phyloP scores from a whole-genome alignment of 805 yeast genomes.

The Pichia thaimueangensis region DNA sequence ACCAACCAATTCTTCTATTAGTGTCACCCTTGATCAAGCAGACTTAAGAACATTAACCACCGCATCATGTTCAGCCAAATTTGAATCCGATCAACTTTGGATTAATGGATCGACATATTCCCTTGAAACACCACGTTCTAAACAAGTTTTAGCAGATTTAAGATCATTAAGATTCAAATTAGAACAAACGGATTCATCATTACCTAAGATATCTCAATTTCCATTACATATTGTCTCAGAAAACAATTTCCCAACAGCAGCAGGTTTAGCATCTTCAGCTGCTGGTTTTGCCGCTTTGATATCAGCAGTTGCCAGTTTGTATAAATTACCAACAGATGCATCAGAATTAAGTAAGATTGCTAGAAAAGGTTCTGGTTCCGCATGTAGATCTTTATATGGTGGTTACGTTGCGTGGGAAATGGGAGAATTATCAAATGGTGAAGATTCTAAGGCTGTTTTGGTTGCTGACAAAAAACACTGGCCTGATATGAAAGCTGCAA shows the following conservation, averaged over 20 bases:
- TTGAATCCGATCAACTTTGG: conserved; percentile 64
- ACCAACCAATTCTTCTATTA: conserved; percentile 94
- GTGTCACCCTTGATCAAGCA: conserved; percentile 87
- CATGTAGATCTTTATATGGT: conserved; percentile 94
- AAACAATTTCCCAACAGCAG: conserved; percentile 98
- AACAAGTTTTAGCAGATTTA: conserved; percentile 71
- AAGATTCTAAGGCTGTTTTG: conserved; percentile 90
- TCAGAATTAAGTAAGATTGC: conserved; percentile 91
- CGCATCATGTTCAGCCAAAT: conserved; percentile 59
- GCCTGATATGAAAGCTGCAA: conserved; percentile 90
- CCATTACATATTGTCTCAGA: conserved; percentile 79
- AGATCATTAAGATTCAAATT: conserved; percentile 57
- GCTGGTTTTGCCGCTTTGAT: conserved; percentile 98
- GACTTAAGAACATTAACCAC: conserved; percentile 91
- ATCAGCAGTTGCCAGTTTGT: conserved; percentile 78
- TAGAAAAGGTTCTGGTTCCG: conserved; percentile 97
- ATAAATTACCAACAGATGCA: conserved; percentile 74
- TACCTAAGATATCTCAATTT: conserved; percentile 60
- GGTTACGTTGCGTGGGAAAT: conserved; percentile 99
- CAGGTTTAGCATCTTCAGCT: conserved; percentile 96
- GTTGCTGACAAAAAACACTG: conserved; percentile 80
- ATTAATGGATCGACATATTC: conserved; percentile 82
- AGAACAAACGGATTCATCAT: conserved; percentile 46
- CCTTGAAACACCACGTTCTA: conserved; percentile 53
- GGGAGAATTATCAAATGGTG: conserved; percentile 75